phyloP scores from a whole-genome alignment of 2,329 filamentous ascomycete genomes.

The Penicillium verrucosum region DNA sequence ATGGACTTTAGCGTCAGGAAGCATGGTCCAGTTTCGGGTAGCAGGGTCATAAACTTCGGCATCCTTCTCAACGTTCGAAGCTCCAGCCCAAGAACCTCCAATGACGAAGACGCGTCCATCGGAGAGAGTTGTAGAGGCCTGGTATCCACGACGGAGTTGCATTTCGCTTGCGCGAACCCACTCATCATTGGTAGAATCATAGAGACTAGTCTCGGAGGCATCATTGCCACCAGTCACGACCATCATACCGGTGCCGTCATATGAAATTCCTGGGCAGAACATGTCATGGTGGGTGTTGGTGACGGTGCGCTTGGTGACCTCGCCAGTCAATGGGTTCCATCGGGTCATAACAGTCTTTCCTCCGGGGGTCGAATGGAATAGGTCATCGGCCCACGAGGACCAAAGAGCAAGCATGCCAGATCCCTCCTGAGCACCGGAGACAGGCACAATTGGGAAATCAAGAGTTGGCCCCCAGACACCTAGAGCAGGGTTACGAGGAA shows the following conservation, averaged over 20 bases:
- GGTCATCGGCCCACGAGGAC: slow-evolving; percentile 18
- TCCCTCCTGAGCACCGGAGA: slow-evolving; percentile 20
- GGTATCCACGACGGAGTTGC: slow-evolving; percentile 52
- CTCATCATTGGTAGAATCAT: slow-evolving; percentile 1
- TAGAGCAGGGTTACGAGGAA: slow-evolving; percentile 12
- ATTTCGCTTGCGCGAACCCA: slow-evolving; percentile 41
- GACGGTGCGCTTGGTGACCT: slow-evolving; percentile 16
- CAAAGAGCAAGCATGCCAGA: slow-evolving; percentile 17
- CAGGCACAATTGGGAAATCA: slow-evolving; percentile 28
- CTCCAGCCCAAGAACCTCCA: slow-evolving; percentile 57
- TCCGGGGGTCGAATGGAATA: slow-evolving; percentile 15
- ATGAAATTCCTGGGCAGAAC: slow-evolving; percentile 48
- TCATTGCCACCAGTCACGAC: slow-evolving; percentile 55
- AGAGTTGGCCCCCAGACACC: slow-evolving; percentile 28
- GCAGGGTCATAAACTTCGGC: slow-evolving; percentile 54
- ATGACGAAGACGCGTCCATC: slow-evolving; percentile 58
- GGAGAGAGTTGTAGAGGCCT: slow-evolving; percentile 50
- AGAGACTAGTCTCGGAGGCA: slow-evolving; percentile 50
- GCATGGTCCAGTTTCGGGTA: slow-evolving; percentile 47
- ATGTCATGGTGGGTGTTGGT: slow-evolving; percentile 29
- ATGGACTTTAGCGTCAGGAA: slow-evolving; percentile 50
- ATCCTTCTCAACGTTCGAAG: slow-evolving; percentile 47
- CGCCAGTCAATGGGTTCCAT: slow-evolving; percentile 8
- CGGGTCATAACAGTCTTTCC: slow-evolving; percentile 18
- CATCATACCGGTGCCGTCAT: slow-evolving; percentile 49